Percentiles rank a stretch among this genome's conserved stretches.
phyloP scores from a whole-genome alignment of 768 basidiomycete species.

The Hypholoma fasciculare region DNA sequence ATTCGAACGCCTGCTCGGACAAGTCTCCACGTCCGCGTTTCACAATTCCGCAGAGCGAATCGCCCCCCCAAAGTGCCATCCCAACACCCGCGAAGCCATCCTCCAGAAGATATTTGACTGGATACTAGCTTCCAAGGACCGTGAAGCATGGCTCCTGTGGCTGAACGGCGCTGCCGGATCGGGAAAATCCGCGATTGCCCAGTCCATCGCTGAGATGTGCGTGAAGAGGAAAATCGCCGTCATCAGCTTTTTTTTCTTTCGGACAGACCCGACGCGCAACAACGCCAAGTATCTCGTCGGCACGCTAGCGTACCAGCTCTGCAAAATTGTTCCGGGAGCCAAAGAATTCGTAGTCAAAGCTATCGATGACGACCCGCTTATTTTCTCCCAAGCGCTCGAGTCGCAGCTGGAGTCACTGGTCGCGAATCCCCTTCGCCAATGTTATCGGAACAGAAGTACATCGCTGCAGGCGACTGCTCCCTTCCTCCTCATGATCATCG shows the following conservation, averaged over 20 bases:
- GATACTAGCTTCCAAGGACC: not conserved
- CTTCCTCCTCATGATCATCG: not conserved
- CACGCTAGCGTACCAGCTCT: not conserved
- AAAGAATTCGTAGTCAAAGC: not conserved
- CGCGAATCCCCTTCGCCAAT: not conserved
- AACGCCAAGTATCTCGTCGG: constrained; percentile 4
- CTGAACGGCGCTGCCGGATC: constrained; percentile 21
- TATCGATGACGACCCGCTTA: not conserved
- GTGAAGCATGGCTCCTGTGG: constrained; percentile 5
- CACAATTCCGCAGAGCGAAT: not conserved
- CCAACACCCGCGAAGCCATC: not conserved
- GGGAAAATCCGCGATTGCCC: constrained; percentile 25
- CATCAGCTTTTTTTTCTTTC: constrained; percentile 13
- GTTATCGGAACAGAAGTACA: not conserved
- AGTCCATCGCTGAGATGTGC: constrained; percentile 23
- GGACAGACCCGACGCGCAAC: not conserved
- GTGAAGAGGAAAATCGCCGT: not conserved
- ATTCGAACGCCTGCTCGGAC: too few relatives aligned
- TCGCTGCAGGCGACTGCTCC: not conserved
- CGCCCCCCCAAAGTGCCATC: not conserved
- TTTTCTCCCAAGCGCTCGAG: not conserved
- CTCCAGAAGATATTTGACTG: not conserved
- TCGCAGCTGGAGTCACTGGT: not conserved
- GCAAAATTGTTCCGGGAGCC: not conserved
- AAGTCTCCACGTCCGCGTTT: too few relatives aligned